A percentile compares a stretch with the other conserved stretches of the same genome.
These are phyloP conservation scores for Aleurites moluccanus DNA, from an alignment of 441 rosid species.

Conservation along the genomic window DNA sequence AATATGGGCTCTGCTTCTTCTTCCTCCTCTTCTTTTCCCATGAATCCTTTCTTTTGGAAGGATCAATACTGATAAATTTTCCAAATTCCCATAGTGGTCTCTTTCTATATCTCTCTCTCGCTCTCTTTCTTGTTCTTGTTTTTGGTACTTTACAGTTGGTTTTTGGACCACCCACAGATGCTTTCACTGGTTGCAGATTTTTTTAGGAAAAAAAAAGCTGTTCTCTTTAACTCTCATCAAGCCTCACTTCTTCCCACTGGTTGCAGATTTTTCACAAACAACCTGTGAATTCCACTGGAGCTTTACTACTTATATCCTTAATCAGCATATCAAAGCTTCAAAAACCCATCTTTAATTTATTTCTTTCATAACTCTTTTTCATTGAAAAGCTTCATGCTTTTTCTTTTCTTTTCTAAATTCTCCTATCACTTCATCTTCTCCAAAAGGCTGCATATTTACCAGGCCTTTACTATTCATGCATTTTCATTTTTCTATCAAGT, in stretches of 20 bases:
- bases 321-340: slow-evolving; percentile 2
- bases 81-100: not conserved
- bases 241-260: slow-evolving; percentile 28
- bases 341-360: not conserved
- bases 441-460: slow-evolving; percentile 51
- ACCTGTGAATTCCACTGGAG: slow-evolving; percentile 24
- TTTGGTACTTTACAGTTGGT: slow-evolving; percentile 10
- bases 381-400: not conserved
- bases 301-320: not conserved
- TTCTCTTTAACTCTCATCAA: not conserved
- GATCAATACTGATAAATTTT: slow-evolving; percentile 39
- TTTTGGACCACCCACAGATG: slow-evolving; percentile 26
- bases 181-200: slow-evolving; percentile 33
- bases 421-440: slow-evolving; percentile 11
- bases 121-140: not conserved
- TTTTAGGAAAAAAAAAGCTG: too few species aligned
- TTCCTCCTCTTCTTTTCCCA: slow-evolving; percentile 46
- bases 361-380: not conserved
- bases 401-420: not conserved
- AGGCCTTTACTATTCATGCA: slow-evolving; percentile 39
- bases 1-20: slow-evolving; percentile 32
- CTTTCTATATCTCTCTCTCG: not conserved
- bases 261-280: slow-evolving; percentile 44
- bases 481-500: not conserved
- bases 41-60: slow-evolving; percentile 67